Evolutionary conservation across 768 basidiomycete genomes (phyloP).

Genomic region (Inosperma sp.): DNA sequence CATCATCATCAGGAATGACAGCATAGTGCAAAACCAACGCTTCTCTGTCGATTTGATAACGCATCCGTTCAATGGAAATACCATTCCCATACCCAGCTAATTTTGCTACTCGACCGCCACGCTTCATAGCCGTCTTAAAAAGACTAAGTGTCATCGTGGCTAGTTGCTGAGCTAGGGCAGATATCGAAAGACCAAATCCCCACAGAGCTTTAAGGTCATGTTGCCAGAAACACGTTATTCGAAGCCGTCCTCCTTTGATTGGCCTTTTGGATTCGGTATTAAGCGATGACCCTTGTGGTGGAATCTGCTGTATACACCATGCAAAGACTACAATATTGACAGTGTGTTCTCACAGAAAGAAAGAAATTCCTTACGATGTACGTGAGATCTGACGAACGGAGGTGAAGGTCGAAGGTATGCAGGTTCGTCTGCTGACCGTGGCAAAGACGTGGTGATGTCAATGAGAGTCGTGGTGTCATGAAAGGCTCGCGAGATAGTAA

Average conservation of each 20-base stretch:
- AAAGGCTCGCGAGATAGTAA: conserved; percentile 87
- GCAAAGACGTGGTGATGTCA: conserved; percentile 90
- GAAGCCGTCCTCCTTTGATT: conserved; percentile 40
- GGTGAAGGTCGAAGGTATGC: conserved; percentile 88
- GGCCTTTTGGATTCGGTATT: conserved; percentile 35
- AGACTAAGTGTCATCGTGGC: conserved; percentile 81
- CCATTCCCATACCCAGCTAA: conserved; percentile 76
- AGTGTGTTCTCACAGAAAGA: conserved; percentile 8
- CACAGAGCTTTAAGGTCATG: conserved; percentile 87
- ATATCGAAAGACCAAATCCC: conserved; percentile 64
- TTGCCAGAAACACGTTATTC: conserved; percentile 92
- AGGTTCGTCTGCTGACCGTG: conserved; percentile 86
- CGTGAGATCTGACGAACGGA: conserved; percentile 86
- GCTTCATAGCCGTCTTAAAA: conserved; percentile 73
- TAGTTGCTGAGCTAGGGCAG: conserved; percentile 69
- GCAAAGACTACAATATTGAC: conserved; percentile 59
- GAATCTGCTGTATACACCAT: conserved; percentile 84
- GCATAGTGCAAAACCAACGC: conserved; percentile 80
- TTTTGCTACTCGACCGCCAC: conserved; percentile 70
- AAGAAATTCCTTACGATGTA: conserved; percentile 46
- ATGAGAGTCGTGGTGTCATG: conserved; percentile 78
- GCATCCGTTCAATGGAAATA: conserved; percentile 71
- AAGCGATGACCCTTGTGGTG: conserved; percentile 31
- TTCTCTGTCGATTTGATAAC: conserved; percentile 79
- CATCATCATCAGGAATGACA: conserved; percentile 72